Base-by-base conservation (phyloP, 176 grass and related monocot genomes). In the Puccinellia tenuiflora region DNA sequence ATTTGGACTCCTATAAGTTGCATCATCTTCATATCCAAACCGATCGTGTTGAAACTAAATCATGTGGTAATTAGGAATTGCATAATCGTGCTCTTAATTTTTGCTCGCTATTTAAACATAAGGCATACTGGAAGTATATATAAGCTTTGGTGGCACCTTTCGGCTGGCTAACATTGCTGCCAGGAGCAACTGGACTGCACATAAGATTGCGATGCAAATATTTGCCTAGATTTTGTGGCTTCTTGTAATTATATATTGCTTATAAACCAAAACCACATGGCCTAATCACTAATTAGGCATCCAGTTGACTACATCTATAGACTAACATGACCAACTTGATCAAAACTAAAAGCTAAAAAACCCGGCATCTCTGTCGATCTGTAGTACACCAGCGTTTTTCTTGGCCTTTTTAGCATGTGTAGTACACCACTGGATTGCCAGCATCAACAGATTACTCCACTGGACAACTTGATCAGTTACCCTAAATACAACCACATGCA, bases 261-360 rank as follows among this genome's bases (percentile, higher is more conserved):
- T 43, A 76, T 52, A 42, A 77, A 54, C 62, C 78, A 25, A 89
- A 79, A 85, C 66, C 88, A 81, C 83, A 89, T 85, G 87, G 70
- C 70, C 71, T 52, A 85, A 63, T 81, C 60, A 77, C 42, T 52
- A 68, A 50, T 26, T 70, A 62, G 21, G 53, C 42, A 50, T 66
- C 18, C 6, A 62, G 63, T 86, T 70, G 78, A 81, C 72, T 45
- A 64, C n/a, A 55, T 78, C 20, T 46, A 50, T 82, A 77, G 79
- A 68, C 40, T 38, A 81, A 85, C 71, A 61, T 71, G 83, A 64
- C 62, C 88, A 82, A 86, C 42, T 85, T 78, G 83, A 77, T 54
- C 54, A 64, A 28, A 37, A 86, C 26, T 54, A 38, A 1, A 55
- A 55, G 61, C 52, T 77, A 57, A 66, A 57, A 66, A 56, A 62